Conservation (phyloP, 768 basidiomycete species). For the Tubosaeta brunneosetosa region DNA sequence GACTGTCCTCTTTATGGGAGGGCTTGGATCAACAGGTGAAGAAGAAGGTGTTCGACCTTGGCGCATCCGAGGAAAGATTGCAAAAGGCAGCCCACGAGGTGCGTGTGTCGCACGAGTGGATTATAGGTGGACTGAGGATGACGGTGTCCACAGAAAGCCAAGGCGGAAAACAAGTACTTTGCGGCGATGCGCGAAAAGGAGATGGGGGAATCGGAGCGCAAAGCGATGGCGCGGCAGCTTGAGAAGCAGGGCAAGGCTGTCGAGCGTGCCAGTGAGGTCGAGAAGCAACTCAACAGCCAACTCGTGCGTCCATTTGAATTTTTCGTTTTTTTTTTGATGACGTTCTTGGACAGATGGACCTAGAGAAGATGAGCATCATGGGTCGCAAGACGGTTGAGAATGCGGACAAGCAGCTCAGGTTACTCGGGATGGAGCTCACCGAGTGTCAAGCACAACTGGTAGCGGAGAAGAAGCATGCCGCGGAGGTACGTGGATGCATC, state of each 20-base stretch:
- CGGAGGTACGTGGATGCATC: slow-evolving; percentile 34
- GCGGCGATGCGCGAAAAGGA: slow-evolving; percentile 88
- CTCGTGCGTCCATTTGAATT: slow-evolving; percentile 43
- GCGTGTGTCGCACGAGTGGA: slow-evolving; percentile 11
- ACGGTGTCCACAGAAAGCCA: slow-evolving; percentile 66
- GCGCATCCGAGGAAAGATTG: slow-evolving; percentile 67
- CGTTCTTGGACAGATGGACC: slow-evolving; percentile 26
- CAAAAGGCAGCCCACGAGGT: slow-evolving; percentile 67
- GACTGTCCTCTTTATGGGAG: slow-evolving; percentile 85
- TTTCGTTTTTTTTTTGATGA: neutral
- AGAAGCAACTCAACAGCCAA: slow-evolving; percentile 55
- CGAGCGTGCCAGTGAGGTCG: slow-evolving; percentile 60
- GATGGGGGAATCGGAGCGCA: slow-evolving; percentile 70
- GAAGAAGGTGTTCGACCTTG: slow-evolving; percentile 82
- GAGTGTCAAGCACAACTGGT: slow-evolving; percentile 35
- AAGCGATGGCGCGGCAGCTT: slow-evolving; percentile 50
- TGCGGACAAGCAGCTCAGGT: slow-evolving; percentile 25
- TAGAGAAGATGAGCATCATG: slow-evolving; percentile 43
- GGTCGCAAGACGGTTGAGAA: slow-evolving; percentile 29
- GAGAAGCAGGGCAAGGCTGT: slow-evolving; percentile 61
- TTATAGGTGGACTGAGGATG: neutral
- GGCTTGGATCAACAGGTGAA: slow-evolving; percentile 72
- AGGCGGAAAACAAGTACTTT: slow-evolving; percentile 93
- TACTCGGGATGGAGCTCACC: slow-evolving; percentile 29
- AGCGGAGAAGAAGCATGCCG: slow-evolving; percentile 34